Percentiles rank a stretch among this genome's conserved stretches.
Conservation (phyloP, 148 eudicot genomes). For the Simmondsia chinensis region DNA sequence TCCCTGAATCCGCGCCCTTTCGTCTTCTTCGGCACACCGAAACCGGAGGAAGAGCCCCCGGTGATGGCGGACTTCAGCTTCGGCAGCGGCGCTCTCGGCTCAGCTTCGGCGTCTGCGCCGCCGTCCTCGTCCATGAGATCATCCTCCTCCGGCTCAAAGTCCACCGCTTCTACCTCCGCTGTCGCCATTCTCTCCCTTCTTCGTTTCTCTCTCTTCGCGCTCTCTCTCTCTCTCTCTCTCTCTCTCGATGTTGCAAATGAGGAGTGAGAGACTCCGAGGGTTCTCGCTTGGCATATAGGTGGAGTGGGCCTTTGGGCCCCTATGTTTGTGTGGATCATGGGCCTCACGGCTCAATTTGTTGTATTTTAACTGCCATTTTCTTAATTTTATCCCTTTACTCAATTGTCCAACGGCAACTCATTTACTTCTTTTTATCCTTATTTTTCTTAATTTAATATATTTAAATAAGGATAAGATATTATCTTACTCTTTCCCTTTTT, state of each 20-base stretch:
- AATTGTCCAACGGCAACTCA: too few relatives aligned
- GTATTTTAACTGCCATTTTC: too few relatives aligned
- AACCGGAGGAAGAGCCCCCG: slow-evolving; percentile 26
- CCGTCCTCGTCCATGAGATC: slow-evolving; percentile 90
- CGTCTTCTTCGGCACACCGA: slow-evolving; percentile 36
- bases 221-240: slow-evolving; percentile 3
- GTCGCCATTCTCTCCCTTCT: slow-evolving; percentile 36
- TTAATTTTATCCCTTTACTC: too few relatives aligned
- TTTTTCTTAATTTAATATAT: too few relatives aligned
- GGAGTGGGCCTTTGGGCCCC: too few relatives aligned
- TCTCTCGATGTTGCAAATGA: not conserved
- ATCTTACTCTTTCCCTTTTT: too few relatives aligned
- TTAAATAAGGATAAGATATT: too few relatives aligned
- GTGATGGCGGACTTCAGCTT: slow-evolving; percentile 74
- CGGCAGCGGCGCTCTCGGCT: slow-evolving; percentile 33
- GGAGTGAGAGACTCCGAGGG: too few relatives aligned
- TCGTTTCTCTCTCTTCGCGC: not conserved
- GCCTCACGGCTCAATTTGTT: too few relatives aligned
- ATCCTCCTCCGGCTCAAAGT: slow-evolving; percentile 87
- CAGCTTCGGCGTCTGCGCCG: slow-evolving; percentile 23
- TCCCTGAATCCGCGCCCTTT: slow-evolving; percentile 80
- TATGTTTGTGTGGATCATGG: too few relatives aligned
- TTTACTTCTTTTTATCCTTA: too few relatives aligned
- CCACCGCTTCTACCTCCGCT: slow-evolving; percentile 66
- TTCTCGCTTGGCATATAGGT: too few relatives aligned